Evolutionary conservation across 2,329 filamentous ascomycete species (phyloP).

Genomic region (Aureobasidium sp.): DNA sequence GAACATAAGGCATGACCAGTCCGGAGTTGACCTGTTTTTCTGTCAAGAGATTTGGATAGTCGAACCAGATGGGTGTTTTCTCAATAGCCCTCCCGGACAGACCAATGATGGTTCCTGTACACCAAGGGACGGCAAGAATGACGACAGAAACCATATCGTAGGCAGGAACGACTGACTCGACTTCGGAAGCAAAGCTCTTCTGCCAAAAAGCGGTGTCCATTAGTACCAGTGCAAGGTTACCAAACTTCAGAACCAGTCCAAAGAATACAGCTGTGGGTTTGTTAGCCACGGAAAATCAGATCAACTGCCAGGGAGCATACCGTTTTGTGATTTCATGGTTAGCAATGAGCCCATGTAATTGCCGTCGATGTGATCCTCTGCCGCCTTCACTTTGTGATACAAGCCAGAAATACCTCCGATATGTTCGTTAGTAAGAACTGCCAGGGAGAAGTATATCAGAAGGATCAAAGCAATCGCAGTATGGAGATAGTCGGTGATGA

Average conservation of each 20-base stretch:
- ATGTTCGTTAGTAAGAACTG: slow-evolving; percentile 33
- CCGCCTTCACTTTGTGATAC: slow-evolving; percentile 39
- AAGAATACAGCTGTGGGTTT: slow-evolving; percentile 23
- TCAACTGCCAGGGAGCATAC: slow-evolving; percentile 20
- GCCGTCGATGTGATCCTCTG: slow-evolving; percentile 34
- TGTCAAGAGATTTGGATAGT: slow-evolving; percentile 35
- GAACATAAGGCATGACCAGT: slow-evolving; percentile 39
- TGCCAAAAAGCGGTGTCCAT: slow-evolving; percentile 48
- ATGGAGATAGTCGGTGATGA: slow-evolving; percentile 41
- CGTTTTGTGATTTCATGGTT: slow-evolving; percentile 38
- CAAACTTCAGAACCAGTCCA: slow-evolving; percentile 40
- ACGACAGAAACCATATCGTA: slow-evolving; percentile 39
- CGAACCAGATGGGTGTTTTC: slow-evolving; percentile 37
- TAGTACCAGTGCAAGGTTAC: slow-evolving; percentile 41
- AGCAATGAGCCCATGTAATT: slow-evolving; percentile 41
- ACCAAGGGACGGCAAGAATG: slow-evolving; percentile 41
- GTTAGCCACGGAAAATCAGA: neutral
- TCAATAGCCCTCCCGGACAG: slow-evolving; percentile 37
- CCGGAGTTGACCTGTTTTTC: slow-evolving; percentile 34
- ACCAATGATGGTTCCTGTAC: slow-evolving; percentile 38
- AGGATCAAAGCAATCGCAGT: slow-evolving; percentile 40
- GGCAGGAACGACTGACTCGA: slow-evolving; percentile 38
- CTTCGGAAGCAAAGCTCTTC: slow-evolving; percentile 42
- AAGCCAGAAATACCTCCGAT: slow-evolving; percentile 36
- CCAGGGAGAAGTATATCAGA: slow-evolving; percentile 39